Conservation (phyloP, 129 eudicot species). For the Logfia minima region DNA sequence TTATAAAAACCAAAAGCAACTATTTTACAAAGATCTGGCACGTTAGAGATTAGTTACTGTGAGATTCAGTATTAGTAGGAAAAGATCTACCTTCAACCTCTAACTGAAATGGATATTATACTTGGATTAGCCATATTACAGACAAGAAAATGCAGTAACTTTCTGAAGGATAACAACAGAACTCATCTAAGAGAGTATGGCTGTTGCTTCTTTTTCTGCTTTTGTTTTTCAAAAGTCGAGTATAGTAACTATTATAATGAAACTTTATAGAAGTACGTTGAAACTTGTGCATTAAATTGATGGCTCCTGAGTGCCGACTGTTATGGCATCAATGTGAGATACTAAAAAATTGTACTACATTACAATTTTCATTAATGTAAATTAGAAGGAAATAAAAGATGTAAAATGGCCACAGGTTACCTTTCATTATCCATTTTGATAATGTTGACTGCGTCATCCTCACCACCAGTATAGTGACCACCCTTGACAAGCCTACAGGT, state of each 20-base stretch:
- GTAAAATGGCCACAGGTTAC: slow-evolving; percentile 35
- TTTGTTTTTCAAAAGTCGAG: neutral
- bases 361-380: neutral
- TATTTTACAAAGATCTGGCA: slow-evolving; percentile 5
- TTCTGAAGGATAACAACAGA: neutral
- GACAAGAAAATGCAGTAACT: slow-evolving; percentile 9
- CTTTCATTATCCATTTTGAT: slow-evolving; percentile 77
- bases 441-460: slow-evolving; percentile 91
- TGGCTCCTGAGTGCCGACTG: neutral
- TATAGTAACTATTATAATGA: neutral
- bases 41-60: slow-evolving; percentile 1
- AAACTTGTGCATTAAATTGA: neutral
- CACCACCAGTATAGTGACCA: slow-evolving; percentile 93
- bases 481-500: slow-evolving; percentile 89
- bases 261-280: neutral
- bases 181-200: neutral
- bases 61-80: slow-evolving; percentile 9
- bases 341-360: neutral
- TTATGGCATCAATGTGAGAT: slow-evolving; percentile 5
- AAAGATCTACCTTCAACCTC: slow-evolving; percentile 6
- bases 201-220: neutral
- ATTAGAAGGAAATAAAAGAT: neutral
- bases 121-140: slow-evolving; percentile 10
- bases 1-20: neutral
- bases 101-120: slow-evolving; percentile 1